These are phyloP conservation scores for Colletotrichum aenigma DNA, from an alignment of 2,329 filamentous ascomycete species.

Conservation along the genomic window DNA sequence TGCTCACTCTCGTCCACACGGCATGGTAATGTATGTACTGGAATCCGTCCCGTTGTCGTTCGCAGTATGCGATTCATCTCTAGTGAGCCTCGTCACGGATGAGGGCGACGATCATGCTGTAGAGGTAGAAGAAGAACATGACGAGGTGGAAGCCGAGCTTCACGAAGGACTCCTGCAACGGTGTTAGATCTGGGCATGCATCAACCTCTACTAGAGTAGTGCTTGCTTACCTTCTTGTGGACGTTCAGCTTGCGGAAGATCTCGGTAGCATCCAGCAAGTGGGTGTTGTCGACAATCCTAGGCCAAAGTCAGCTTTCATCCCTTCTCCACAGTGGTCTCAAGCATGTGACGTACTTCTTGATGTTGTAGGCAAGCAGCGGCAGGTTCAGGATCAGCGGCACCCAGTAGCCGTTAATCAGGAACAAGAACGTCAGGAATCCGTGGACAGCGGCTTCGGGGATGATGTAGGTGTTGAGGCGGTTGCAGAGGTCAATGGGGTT, in stretches of 20 bases:
- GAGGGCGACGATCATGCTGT: conserved; percentile 97
- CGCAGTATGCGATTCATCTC: neutral
- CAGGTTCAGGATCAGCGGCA: conserved; percentile 89
- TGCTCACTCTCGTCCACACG: conserved; percentile 1
- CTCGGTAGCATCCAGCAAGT: conserved; percentile 95
- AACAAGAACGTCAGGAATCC: conserved; percentile 95
- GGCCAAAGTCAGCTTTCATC: conserved; percentile 2
- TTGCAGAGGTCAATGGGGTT: conserved; percentile 99
- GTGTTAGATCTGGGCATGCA: neutral
- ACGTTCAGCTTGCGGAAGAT: conserved; percentile 99
- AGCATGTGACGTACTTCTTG: conserved; percentile 80
- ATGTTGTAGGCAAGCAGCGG: conserved; percentile 91
- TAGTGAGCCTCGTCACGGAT: conserved; percentile 94
- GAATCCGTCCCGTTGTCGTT: conserved; percentile 20
- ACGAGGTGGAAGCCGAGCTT: conserved; percentile 98
- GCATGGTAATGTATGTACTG: conserved; percentile 12
- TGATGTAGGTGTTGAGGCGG: conserved; percentile 99
- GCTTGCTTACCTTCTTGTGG: conserved; percentile 84
- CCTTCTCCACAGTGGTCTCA: neutral
- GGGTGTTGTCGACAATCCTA: conserved; percentile 96
- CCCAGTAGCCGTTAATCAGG: conserved; percentile 98
- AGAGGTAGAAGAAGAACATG: conserved; percentile 99
- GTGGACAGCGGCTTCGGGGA: conserved; percentile 97
- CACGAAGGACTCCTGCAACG: conserved; percentile 88
- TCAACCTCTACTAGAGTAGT: rapidly evolving